phyloP scores from a whole-genome alignment of 768 basidiomycete genomes.

The Lactarius psammicola region DNA sequence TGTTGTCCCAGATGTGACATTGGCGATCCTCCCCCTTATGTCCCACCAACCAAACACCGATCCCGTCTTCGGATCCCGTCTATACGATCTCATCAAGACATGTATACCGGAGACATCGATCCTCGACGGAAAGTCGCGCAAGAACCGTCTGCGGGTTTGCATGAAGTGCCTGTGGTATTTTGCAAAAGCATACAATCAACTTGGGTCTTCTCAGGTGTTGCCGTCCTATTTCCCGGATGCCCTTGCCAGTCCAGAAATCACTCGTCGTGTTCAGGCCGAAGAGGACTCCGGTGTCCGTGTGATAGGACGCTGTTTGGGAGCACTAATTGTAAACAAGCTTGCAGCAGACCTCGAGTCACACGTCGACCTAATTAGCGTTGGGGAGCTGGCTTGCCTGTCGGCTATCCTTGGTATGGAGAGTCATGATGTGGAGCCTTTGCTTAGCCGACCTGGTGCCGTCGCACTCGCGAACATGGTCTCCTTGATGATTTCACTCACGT shows the following conservation, averaged over 20 bases:
- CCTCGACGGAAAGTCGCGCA: conserved; percentile 1
- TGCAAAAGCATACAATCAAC: conserved; percentile 6
- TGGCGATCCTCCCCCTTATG: conserved; percentile 4
- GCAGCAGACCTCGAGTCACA: conserved; percentile 1
- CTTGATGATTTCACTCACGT: not conserved
- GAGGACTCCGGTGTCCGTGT: not conserved
- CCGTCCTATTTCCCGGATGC: conserved; percentile 1
- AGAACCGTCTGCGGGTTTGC: conserved; percentile 9
- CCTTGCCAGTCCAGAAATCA: conserved; percentile 8
- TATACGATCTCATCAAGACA: conserved; percentile 11
- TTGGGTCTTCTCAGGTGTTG: not conserved
- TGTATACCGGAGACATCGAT: conserved; percentile 1
- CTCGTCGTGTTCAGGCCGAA: conserved; percentile 2
- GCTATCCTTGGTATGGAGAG: conserved; percentile 4
- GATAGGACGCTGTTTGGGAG: conserved; percentile 4
- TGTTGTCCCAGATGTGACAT: no score
- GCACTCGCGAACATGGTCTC: conserved; percentile 6
- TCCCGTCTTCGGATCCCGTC: conserved; percentile 10
- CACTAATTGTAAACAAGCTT: conserved; percentile 6
- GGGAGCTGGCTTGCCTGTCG: conserved; percentile 1
- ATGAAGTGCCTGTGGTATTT: conserved; percentile 13
- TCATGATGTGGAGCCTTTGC: not conserved
- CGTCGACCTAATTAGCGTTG: not conserved
- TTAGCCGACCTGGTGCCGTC: not conserved
- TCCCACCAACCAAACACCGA: not conserved